Base-by-base conservation (phyloP, 805 yeast genomes). In the Candida golubevii region DNA sequence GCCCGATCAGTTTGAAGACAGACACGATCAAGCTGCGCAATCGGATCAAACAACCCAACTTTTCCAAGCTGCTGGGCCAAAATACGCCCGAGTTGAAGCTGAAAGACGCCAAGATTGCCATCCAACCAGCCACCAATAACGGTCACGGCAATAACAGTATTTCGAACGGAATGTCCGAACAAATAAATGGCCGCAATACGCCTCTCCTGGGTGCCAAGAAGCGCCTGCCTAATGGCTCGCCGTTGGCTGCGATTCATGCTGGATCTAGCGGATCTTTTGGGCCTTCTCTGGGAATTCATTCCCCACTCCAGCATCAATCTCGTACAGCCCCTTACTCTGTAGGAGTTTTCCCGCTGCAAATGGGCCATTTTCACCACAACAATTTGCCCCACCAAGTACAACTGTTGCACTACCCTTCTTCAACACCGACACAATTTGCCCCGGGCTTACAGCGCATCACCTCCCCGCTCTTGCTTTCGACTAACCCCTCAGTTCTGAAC, bases 1-100 rank as follows among this genome's bases (percentile, higher is more conserved):
- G 98, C 57, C 97, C 98, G 6, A 89, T 89, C 43, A 81, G 89
- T 23, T 72, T 90, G 57, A 90, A 90, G 63, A 88, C 97, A 9
- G 96, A 90, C 67, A 89, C 90, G 27, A 90, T 90, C 62, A 88
- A 89, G 67, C 83, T 93, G 35, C 77, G 98, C 60, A 90, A 90
- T 61, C 77, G 98, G 57, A 84, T 85, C 58, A 83, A 83, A 57
- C 83, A 80, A 42, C 65, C 66, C 7, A 57, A 60, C 45, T 53
- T 56, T 47, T 44, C 60, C 35, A 73, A 71, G 38, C 50, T 62
- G 39, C 67, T 76, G 26, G 65, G 72, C 38, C 79, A 82, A 14
- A 75, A 75, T 51, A 77, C 82, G 9, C 83, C 83, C 0, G 80
- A 77, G 56, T 61, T 78, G 38, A 78, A 77, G 57, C 74, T 77